These are phyloP conservation scores for Periglandula ipomoeae DNA, from an alignment of 2,329 filamentous ascomycete genomes.

Conservation along the genomic window DNA sequence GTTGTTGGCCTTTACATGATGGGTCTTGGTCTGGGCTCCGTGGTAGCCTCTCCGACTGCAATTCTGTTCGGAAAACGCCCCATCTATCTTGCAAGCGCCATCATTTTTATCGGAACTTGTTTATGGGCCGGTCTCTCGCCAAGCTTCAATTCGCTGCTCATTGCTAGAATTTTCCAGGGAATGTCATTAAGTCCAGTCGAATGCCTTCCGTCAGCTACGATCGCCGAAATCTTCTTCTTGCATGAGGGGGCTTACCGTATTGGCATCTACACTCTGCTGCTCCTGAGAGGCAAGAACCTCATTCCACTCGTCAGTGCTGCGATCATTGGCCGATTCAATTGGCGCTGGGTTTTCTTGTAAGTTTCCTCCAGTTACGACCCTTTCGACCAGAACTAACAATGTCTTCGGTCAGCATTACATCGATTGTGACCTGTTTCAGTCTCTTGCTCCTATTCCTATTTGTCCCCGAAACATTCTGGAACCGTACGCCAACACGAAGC, in stretches of 20 bases:
- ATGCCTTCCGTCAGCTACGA: constrained; percentile 84
- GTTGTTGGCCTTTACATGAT: constrained; percentile 94
- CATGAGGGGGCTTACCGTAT: constrained; percentile 90
- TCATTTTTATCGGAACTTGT: constrained; percentile 65
- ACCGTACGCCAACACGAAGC: constrained; percentile 56
- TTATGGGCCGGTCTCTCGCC: constrained; percentile 84
- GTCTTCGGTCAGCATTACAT: constrained; percentile 55
- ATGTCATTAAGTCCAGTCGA: constrained; percentile 84
- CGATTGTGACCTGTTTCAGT: constrained; percentile 67
- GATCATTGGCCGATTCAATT: constrained; percentile 67
- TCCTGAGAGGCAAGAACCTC: constrained; percentile 86
- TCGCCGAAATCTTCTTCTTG: constrained; percentile 93
- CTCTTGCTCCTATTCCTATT: constrained; percentile 73
- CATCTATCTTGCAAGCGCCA: constrained; percentile 72
- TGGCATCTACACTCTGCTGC: constrained; percentile 82
- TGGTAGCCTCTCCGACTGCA: constrained; percentile 80
- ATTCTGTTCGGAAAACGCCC: constrained; percentile 87
- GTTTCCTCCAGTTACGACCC: constrained; percentile 13
- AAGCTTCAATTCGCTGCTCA: constrained; percentile 66
- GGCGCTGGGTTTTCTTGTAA: constrained; percentile 88
- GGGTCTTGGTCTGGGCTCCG: constrained; percentile 79
- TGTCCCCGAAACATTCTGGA: constrained; percentile 94
- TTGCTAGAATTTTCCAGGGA: constrained; percentile 80
- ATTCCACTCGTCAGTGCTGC: constrained; percentile 79
- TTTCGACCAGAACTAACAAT: not conserved